Evolutionary conservation across 1,139 yeast genomes (phyloP), one percentile per base, ranked within the genome.

Genomic region (Saccharomyces hybrid): DNA sequence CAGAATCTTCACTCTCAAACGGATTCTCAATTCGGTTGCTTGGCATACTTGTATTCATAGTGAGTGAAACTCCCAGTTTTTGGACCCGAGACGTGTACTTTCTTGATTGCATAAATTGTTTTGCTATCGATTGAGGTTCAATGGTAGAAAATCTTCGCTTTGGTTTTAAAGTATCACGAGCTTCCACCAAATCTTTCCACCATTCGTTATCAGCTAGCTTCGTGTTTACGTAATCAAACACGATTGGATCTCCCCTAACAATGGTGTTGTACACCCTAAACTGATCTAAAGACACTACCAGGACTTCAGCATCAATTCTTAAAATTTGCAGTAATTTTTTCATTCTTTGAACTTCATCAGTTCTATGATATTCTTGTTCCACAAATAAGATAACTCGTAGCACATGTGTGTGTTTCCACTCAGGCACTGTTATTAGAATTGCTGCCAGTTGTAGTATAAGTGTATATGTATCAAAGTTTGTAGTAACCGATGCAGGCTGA

Each of bases 381-480:
- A 93, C 98, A 76, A 93, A 91, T 0, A 88, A 96, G 55, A 91
- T 83, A 6, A 93, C 89, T 55, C 99, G 76, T 42, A 93, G 68
- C 11, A 70, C 73, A 64, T 88, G 95, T 0, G 86, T 82, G 49
- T 77, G 76, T 60, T 87, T 84, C 99, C 99, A 93, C 50, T 85
- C 88, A 1, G 96, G 95, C 3, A 93, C 99, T 0, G 98, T 90
- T 8, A 88, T 82, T 57, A 93, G 73, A 59, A 93, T 91, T 1
- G 97, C 95, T 2, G 98, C 99, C 58, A 93, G 74, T 65, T 93
- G 99, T 56, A 93, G 74, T 61, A 93, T 93, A 65, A 93, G 78
- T 0, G 98, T 91, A 66, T 90, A 93, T 0, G 99, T 93, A 68
- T 93, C 99, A 67, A 93, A 89, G 65, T 93, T 93, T 0, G 96